Evolutionary conservation across 2,329 filamentous ascomycete genomes (phyloP), one percentile per base, ranked within the genome.

Genomic region (Talaromyces sp.): DNA sequence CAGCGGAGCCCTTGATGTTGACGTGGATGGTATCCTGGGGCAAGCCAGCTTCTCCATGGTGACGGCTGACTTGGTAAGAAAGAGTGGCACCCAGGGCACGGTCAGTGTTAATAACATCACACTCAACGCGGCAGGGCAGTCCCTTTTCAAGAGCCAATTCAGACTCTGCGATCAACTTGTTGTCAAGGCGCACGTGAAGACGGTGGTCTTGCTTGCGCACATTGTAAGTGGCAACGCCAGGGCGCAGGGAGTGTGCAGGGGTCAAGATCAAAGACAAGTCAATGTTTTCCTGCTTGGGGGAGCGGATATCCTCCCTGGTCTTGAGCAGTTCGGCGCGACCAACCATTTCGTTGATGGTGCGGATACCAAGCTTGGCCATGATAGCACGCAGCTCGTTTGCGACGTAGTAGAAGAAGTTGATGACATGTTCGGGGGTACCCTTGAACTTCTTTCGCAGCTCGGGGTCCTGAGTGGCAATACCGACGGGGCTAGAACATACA

Each of bases 341-440:
- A 70, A 98, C 91, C 93, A 97, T 97, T 76, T 98, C 93, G 73
- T 97, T 98, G 74, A 98, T 89, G 63, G 90, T 96, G 66, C 93
- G 88, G 85, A 96, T 91, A 67, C 93, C 93, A 69, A 97, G 86
- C 78, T 90, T 91, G 56, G 93, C 93, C 93, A 98, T 97, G 77
- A 98, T 96, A 38, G 93, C 91, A 72, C 93, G 89, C 61, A 98
- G 86, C 80, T 98, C 93, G 72, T 98, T 98, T 67, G 93, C 90
- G 57, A 98, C 84, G 71, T 97, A 98, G 81, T 97, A 98, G 80
- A 96, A 96, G 82, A 97, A 97, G 83, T 97, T 98, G 77, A 98
- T 97, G 61, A 96, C 93, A 69, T 97, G 91, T 79, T 98, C 93
- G 11, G 93, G 93, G 0, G 91, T 93, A 64, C 93, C 93, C 67